A percentile compares a stretch with the other conserved stretches of the same genome.
Evolutionary conservation across 2,329 filamentous ascomycete species (phyloP).

Genomic region (Fusarium denticulatum): DNA sequence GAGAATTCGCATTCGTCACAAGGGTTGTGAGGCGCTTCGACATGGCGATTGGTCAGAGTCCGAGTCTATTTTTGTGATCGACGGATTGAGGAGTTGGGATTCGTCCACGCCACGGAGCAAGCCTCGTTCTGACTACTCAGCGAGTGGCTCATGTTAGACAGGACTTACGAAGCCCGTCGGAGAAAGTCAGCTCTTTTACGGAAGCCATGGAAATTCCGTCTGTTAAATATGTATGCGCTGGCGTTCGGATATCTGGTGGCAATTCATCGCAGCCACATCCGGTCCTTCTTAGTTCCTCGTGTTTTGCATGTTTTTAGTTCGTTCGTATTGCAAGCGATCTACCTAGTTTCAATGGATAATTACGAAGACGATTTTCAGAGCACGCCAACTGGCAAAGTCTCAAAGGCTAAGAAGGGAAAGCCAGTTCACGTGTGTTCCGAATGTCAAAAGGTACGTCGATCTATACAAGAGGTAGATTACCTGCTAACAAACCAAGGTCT

Average conservation of each 20-base stretch:
- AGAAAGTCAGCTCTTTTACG: not conserved
- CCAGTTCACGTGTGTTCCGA: constrained; percentile 9
- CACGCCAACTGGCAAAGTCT: constrained; percentile 11
- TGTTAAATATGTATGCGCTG: not conserved
- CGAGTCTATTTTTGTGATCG: constrained; percentile 15
- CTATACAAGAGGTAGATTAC: accelerated
- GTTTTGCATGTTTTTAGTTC: not conserved
- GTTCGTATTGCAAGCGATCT: not conserved
- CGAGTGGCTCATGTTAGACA: constrained; percentile 6
- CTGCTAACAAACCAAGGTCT: not conserved
- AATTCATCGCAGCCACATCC: not conserved
- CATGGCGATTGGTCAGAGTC: not conserved
- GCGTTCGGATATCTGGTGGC: not conserved
- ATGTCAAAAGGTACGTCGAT: not conserved
- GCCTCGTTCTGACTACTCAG: constrained; percentile 7
- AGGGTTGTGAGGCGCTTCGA: not conserved
- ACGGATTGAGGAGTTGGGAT: not conserved
- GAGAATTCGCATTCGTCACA: not conserved
- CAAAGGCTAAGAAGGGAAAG: constrained; percentile 13
- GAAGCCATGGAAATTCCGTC: not conserved
- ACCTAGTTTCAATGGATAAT: not conserved
- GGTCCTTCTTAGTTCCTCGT: not conserved
- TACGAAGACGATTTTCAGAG: not conserved
- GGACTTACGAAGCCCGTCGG: not conserved
- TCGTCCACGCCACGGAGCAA: not conserved